Base-by-base conservation (phyloP, 2,329 filamentous ascomycete genomes). In the Berkeleyomyces basicola region DNA sequence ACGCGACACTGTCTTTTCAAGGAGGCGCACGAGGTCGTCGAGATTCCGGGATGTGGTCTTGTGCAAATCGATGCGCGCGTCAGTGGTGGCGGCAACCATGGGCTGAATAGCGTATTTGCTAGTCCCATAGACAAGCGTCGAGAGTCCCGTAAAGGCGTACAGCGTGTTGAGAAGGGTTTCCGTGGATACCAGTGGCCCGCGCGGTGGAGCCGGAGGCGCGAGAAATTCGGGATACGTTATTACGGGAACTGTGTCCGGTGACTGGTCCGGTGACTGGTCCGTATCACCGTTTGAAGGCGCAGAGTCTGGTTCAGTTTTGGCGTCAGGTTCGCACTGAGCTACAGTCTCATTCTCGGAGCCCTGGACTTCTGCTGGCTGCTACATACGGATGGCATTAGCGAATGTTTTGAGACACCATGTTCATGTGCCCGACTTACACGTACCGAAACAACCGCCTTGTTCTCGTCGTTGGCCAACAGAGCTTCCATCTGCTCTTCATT, bases 141-240 rank as follows among this genome's bases (percentile, higher is more conserved):
- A 81, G 33, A 83, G 71, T 40, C 78, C 79, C 44, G 77, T 77
- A 60, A 83, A 78, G 67, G 78, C 75, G 69, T 83, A 83, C 63
- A 85, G 73, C 40, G 82, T 79, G 67, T 79, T 81, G 67, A 84
- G 72, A 60, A 87, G 77, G 65, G 79, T 76, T 37, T 75, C 74
- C 63, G 78, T 79, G 10, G 83, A 86, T 67, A 87, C 75, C n/a
- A 87, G 73, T 0, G 84, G 84, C 9, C 82, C 78, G 3, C 82
- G 79, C 0, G 77, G 74, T 11, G 76, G 69, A 2, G 82, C 75
- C 14, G 79, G 81, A 61, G 81, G 77, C 66, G 86, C 79, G 16
- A 39, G n/a, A 71, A 86, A 87, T 69, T 87, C 84, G 67, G 84
- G 84, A 68, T 86, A 87, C 40, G 84, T 87, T 68, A 87, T 78